Percentiles rank a stretch among this genome's conserved stretches.
These are phyloP conservation scores for Boletus subcaerulescens DNA, from an alignment of 768 basidiomycete species.

Conservation along the genomic window DNA sequence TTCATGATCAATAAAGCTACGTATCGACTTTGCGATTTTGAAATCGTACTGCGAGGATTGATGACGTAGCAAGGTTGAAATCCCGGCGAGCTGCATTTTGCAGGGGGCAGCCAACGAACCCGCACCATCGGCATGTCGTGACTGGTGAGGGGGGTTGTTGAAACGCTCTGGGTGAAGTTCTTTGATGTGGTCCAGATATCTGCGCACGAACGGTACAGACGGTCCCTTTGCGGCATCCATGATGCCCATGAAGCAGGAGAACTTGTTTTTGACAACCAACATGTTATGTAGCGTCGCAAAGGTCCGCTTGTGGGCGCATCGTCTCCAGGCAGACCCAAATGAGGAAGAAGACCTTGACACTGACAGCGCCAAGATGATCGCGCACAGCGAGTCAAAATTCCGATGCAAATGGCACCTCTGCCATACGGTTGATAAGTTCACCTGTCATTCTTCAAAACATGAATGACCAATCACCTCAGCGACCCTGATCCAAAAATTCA, in stretches of 20 bases:
- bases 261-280: conserved; percentile 49
- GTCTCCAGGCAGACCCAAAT: conserved; percentile 65
- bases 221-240: conserved; percentile 44
- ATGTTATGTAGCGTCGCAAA: conserved; percentile 52
- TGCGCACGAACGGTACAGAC: conserved; percentile 66
- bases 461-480: conserved; percentile 55
- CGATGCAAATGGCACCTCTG: conserved; percentile 64
- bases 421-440: background rate
- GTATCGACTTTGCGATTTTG: conserved; percentile 43
- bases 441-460: background rate
- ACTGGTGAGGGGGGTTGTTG: conserved; percentile 27
- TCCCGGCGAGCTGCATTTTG: conserved; percentile 49
- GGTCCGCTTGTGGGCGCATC: conserved; percentile 48
- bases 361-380: conserved; percentile 58
- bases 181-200: conserved; percentile 59
- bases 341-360: conserved; percentile 50
- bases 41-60: conserved; percentile 52
- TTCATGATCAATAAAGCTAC: conserved; percentile 46
- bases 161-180: conserved; percentile 51
- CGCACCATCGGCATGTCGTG: conserved; percentile 18
- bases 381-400: conserved; percentile 68
- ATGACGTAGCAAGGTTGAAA: conserved; percentile 54
- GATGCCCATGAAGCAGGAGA: conserved; percentile 43
- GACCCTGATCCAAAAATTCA: conserved; percentile 76
- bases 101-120: conserved; percentile 57